Conservation (phyloP, 306 rosid species). For the Urtica urens region DNA sequence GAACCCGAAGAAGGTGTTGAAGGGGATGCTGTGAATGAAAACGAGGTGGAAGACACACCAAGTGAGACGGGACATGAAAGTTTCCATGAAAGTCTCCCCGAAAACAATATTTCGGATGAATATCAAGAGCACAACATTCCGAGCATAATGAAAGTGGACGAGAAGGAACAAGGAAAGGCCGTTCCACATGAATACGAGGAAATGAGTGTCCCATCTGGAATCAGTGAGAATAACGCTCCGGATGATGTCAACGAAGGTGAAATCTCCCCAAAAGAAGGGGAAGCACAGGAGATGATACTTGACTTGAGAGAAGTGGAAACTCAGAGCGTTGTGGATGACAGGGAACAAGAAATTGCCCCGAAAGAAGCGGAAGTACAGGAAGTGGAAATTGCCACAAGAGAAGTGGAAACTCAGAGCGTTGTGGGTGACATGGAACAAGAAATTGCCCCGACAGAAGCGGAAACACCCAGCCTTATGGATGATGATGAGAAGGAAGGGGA, state of each 20-base stretch:
- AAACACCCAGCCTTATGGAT: background rate
- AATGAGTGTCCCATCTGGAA: background rate
- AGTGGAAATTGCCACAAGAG: background rate
- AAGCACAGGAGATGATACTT: background rate
- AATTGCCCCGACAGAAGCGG: background rate
- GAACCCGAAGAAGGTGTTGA: conserved; percentile 5
- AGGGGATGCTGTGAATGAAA: background rate
- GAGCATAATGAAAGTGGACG: background rate
- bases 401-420: background rate
- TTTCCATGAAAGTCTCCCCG: too few relatives aligned
- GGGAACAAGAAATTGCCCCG: background rate
- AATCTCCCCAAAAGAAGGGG: background rate
- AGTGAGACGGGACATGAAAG: background rate
- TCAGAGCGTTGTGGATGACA: background rate
- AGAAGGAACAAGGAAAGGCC: background rate
- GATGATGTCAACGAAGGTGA: background rate
- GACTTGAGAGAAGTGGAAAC: background rate
- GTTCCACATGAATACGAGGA: background rate
- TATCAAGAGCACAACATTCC: background rate
- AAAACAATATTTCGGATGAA: background rate
- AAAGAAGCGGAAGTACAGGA: background rate
- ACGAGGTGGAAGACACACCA: background rate
- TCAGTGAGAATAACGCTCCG: background rate
- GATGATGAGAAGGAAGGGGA: background rate
- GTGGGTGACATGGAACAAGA: background rate